Evolutionary conservation across 2,329 filamentous ascomycete genomes (phyloP), one percentile per base, ranked within the genome.

Genomic region (Thermothelomyces thermophilus): DNA sequence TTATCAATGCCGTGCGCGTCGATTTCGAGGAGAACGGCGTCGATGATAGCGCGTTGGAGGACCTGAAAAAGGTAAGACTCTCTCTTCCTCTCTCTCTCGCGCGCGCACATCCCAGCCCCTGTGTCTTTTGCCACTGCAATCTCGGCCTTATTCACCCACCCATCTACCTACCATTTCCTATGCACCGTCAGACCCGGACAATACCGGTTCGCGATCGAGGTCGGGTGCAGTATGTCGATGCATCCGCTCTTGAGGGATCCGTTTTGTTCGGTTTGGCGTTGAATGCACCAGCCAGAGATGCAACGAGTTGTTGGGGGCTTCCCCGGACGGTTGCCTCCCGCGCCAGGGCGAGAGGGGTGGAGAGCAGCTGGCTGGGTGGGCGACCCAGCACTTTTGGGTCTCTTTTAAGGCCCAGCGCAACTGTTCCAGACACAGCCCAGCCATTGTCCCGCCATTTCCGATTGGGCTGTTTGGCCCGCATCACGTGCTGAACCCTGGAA

Each of bases 11-110:
- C 59, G 96, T 91, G 64, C 81, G 87, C 64, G 87, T 91, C 64
- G 93, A 97, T 70, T 97, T 98, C 67, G 93, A 98, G 69, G 93
- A 98, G 72, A 89, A 86, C 61, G 93, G 93, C 62, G 86, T 97
- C 58, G 89, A 95, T 62, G 86, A 91, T 67, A 75, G 80, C 60
- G 91, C 91, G 45, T 73, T 98, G 63, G 82, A 91, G 59, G 88
- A 95, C 68, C 75, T 98, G 75, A 84, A 84, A 70, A 79, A 84
- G 82, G 91, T 97, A 75, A 79, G 87, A 73, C 51, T 46, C 24
- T 40, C 30, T 35, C 5, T 26, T n/a, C n/a, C n/a, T 26, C 59
- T 62, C 51, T 51, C 22, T 36, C 19, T 11, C 31, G 49, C 14
- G 9, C 14, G 14, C 14, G 9, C 14, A 10, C 30, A 9, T 31